Base-by-base conservation (phyloP, 108 stramenopile species). In the Pseudonitzschia pungens region DNA sequence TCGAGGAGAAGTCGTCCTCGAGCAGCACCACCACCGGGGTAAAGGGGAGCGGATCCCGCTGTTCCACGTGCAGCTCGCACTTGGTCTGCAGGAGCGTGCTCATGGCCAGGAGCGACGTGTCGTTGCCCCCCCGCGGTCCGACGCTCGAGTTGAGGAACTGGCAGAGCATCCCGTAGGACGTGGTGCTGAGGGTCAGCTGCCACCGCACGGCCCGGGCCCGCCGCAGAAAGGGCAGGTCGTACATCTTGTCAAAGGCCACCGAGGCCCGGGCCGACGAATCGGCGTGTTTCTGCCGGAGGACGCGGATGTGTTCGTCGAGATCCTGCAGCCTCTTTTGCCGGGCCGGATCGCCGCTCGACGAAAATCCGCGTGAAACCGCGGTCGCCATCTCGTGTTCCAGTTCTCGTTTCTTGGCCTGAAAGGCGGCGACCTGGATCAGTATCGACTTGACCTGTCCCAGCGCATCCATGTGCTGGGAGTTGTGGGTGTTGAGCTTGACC, bases 21-120 rank as follows among this genome's bases (percentile, higher is more conserved):
- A 92, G 80, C 7, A 92, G 80, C 7, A 92, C 43, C 53, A 83
- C 84, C 41, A 83, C 76, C 1, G 94, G 94, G 32, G 81, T 84
- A 74, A 83, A 89, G 3, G 94, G 90, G 57, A 90, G 62, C 1
- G 94, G 92, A 76, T 93, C 88, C 58, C 94, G 78, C 60, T 78
- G 84, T 77, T 95, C 92, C 24, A 92, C 86, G 69, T 90, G 89
- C 66, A 95, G 70, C 75, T 91, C 90, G 74, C 94, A 95, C 36
- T 88, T 87, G 62, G 81, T 92, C 73, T 89, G 92, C 45, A 95
- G 70, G 73, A 95, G 78, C 14, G 84, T 78, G 54, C 79, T 89
- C 92, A 95, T 95, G 20, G 89, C 83, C 55, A 93, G 68, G 21
- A 89, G 65, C 7, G 75, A 73, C 9, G 77, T 79, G 57, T 87